A percentile compares a stretch with the other conserved stretches of the same genome.
These are phyloP conservation scores for Rubia balearica DNA, from an alignment of 305 asterid genomes.

Conservation along the genomic window DNA sequence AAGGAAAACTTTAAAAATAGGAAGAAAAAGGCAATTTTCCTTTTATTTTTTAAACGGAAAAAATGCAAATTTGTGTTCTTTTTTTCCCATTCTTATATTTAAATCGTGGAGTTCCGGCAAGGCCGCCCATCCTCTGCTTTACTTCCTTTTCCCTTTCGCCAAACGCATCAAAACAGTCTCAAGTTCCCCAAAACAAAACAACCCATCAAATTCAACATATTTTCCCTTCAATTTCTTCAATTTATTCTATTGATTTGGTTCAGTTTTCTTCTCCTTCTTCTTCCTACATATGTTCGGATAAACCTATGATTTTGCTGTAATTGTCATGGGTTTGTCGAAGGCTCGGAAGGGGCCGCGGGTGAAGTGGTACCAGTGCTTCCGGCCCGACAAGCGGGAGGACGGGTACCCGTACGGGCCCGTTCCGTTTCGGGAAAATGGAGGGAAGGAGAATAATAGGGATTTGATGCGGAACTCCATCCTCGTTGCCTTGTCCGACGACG, in stretches of 20 bases:
- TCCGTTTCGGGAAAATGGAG: not conserved
- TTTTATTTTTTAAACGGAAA: not conserved
- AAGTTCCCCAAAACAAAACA: not conserved
- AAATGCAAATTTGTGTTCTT: no score
- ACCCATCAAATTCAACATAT: not conserved
- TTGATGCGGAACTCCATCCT: not conserved
- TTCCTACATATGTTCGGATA: not conserved
- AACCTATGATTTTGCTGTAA: conserved; percentile 5
- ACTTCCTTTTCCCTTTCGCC: not conserved
- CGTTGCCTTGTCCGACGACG: conserved; percentile 8
- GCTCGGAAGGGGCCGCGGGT: not conserved
- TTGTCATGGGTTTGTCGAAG: conserved; percentile 17
- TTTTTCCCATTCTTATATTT: not conserved
- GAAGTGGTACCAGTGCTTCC: conserved; percentile 18
- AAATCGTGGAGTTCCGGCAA: conserved; percentile 10
- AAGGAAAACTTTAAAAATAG: not conserved
- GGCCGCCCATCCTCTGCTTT: conserved; percentile 3
- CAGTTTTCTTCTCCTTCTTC: not conserved
- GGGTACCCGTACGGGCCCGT: not conserved
- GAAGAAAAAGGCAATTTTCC: not conserved
- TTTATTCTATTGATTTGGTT: not conserved
- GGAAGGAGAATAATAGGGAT: conserved; percentile 11
- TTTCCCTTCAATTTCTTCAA: not conserved
- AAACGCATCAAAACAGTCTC: not conserved
- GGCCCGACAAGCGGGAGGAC: conserved; percentile 4